Evolutionary conservation across 1,139 yeast species (phyloP), one percentile per base, ranked within the genome.

Genomic region (Magnusiomyces ingens): DNA sequence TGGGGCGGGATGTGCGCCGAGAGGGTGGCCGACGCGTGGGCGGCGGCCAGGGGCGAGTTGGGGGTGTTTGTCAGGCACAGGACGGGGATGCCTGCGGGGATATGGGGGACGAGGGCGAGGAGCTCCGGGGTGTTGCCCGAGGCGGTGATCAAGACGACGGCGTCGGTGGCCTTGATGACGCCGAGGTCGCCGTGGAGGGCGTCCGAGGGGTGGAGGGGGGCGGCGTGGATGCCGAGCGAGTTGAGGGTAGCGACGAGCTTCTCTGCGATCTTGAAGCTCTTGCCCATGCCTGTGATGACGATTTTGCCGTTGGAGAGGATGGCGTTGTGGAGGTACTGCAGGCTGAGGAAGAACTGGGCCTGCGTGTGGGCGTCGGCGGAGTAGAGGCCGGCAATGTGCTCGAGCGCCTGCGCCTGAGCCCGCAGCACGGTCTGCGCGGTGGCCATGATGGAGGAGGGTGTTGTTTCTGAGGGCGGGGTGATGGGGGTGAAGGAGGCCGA

Each of bases 151-250:
- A 88, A 73, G 5, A 89, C 67, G 53, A 89, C 61, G 26, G 82
- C 76, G 67, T 88, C 95, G 38, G 75, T 70, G 37, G 81, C 80
- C 53, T 79, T 72, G 29, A 89, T 70, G 38, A 82, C 69, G 0
- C 96, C 97, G 61, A 89, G 74, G 66, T 89, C 97, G 3, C 97
- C 97, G 66, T 89, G 97, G 35, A 90, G 72, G 0, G 96, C 96
- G 58, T 89, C 97, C 1, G 87, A 73, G 0, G 96, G 95, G 64
- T 89, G 96, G 56, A 89, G 71, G 1, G 78, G 63, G 0, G 82
- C 78, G 0, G 95, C 75, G 52, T 81, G 82, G 53, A 89, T 76
- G 37, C 91, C 84, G 56, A 89, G 73, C 0, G 95, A 87, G 64
- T 85, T 86, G 67, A 89, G 71, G 11, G 96, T 89, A 13, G 96